Evolutionary conservation across 495 filamentous ascomycete species (phyloP), one percentile per base, ranked within the genome.

Genomic region (Penicillium cataractarum): DNA sequence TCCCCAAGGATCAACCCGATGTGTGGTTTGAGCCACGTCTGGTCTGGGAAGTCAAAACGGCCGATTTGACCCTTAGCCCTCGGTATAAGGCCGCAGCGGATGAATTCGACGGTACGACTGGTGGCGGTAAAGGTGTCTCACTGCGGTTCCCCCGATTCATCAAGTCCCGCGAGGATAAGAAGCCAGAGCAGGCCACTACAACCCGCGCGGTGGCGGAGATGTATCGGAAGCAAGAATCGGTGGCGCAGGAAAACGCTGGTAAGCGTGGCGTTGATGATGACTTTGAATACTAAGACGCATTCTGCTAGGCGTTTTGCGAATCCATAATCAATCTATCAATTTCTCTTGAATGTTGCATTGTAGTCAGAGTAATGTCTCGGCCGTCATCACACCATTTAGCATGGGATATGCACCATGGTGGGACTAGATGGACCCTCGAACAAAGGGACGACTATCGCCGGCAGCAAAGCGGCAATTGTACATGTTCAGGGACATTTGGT

Each of bases 41-140:
- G 48, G 96, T 99, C 2, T 99, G 95, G 95, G 95, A 99, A 76
- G 93, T 98, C 62, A 97, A 94, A 77, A 92, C 94, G 13, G 95
- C 95, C 3, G 95, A 98, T 83, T 75, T 99, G 68, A 97, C 93
- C 4, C 84, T 99, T 6, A 93, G 89, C 63, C 95, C 95, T 40
- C 82, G 93, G 31, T 99, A 99, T 73, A 91, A 93, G 71, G 96
- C 96, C 7, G 84, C 82, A 10, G 78, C 75, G 10, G 90, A 93
- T 69, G 86, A 88, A 7, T 83, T 80, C 58, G 72, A 70, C 7
- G 78, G 77, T 13, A 79, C 78, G 19, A 76, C 75, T 4, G 89
- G 86, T 9, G 87, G 86, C 59, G 88, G 86, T 4, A 97, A 93
- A 81, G 95, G 95, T 2, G 88, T 99, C 46, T 92, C 88, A 65